phyloP scores from a whole-genome alignment of 2,329 filamentous ascomycete species.

The Leptographium radiaticola region DNA sequence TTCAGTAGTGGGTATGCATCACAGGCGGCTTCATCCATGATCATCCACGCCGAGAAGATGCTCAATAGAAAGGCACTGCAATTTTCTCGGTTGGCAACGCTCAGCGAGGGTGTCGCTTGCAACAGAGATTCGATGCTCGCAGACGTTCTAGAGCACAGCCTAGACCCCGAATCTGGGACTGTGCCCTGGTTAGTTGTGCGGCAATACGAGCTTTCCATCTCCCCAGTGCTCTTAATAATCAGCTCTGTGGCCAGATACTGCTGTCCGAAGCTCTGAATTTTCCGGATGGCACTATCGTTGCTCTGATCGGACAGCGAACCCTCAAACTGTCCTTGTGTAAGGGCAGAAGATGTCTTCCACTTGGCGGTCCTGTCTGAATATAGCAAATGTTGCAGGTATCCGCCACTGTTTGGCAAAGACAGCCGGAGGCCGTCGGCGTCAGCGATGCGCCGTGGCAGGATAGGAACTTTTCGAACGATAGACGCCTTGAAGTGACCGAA shows the following conservation, averaged over 20 bases:
- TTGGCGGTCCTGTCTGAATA: background rate
- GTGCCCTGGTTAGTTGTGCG: no score
- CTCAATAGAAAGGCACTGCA: slow-evolving; percentile 39
- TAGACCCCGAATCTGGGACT: background rate
- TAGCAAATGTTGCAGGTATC: slow-evolving; percentile 16
- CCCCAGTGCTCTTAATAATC: background rate
- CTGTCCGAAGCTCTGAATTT: background rate
- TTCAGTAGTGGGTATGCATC: slow-evolving; percentile 30
- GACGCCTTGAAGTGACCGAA: slow-evolving; percentile 28
- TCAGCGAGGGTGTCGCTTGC: slow-evolving; percentile 13
- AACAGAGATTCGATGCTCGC: background rate
- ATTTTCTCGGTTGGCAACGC: slow-evolving; percentile 31
- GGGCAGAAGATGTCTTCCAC: background rate
- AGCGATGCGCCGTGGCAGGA: slow-evolving; percentile 25
- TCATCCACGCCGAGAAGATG: slow-evolving; percentile 44
- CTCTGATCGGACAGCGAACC: background rate
- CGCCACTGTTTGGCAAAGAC: slow-evolving; percentile 26
- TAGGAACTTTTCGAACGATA: slow-evolving; percentile 24
- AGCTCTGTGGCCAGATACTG: background rate
- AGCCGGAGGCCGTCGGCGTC: slow-evolving; percentile 19
- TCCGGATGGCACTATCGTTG: background rate
- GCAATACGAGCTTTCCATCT: background rate
- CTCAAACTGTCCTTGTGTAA: no score
- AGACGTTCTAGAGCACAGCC: background rate
- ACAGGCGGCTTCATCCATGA: slow-evolving; percentile 36